A percentile compares a stretch with the other conserved stretches of the same genome.
Evolutionary conservation across 2,329 filamentous ascomycete genomes (phyloP).

Genomic region (Trichoderma simmonsii): DNA sequence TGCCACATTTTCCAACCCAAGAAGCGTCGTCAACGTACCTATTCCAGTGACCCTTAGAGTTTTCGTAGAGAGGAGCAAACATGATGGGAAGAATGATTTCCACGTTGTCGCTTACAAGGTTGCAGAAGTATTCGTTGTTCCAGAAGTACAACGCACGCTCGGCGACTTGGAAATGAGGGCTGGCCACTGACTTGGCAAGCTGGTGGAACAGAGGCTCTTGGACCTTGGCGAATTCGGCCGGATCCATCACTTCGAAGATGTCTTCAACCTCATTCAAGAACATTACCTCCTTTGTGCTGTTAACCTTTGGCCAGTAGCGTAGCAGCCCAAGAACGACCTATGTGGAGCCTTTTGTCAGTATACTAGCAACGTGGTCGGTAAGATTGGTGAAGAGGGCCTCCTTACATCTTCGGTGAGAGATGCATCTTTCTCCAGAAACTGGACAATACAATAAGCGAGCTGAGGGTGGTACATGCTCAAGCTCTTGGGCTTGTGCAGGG

Average conservation of each 20-base stretch:
- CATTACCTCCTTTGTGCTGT: constrained; percentile 99
- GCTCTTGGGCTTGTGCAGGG: constrained; percentile 96
- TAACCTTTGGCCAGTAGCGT: constrained; percentile 98
- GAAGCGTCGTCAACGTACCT: constrained; percentile 56
- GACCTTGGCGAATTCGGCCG: constrained; percentile 96
- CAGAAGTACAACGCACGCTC: constrained; percentile 98
- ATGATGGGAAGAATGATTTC: constrained; percentile 98
- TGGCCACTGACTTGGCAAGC: constrained; percentile 94
- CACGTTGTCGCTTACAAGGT: constrained; percentile 97
- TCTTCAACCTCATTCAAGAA: constrained; percentile 99
- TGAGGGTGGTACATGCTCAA: constrained; percentile 99
- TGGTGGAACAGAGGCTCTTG: constrained; percentile 98
- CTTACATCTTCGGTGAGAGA: constrained; percentile 91
- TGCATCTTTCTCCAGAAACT: constrained; percentile 97
- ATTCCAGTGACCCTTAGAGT: constrained; percentile 99
- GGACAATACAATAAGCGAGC: constrained; percentile 96
- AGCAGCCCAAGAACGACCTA: constrained; percentile 90
- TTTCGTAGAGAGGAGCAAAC: constrained; percentile 97
- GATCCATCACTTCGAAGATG: constrained; percentile 99
- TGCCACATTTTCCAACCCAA: not conserved
- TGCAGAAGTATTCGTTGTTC: constrained; percentile 99
- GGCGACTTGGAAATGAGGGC: constrained; percentile 97
- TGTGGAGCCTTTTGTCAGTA: not conserved
- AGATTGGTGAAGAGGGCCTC: constrained; percentile 17
- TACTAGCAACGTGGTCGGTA: not conserved